Conservation (phyloP, 2,329 filamentous ascomycete species). For the Aspergillus sp. region DNA sequence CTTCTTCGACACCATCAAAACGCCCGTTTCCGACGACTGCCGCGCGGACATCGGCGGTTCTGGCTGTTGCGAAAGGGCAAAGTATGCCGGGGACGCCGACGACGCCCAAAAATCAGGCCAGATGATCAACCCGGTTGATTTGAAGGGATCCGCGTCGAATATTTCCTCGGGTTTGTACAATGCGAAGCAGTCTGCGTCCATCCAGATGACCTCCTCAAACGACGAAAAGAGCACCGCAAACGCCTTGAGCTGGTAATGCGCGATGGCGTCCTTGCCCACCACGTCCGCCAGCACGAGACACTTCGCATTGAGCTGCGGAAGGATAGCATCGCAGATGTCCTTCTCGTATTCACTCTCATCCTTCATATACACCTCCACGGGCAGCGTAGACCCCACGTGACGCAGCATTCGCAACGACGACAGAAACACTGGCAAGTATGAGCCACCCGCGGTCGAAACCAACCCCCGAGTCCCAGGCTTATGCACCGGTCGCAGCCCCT, state of each 20-base stretch:
- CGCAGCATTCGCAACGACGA: constrained; percentile 47
- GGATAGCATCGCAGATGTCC: constrained; percentile 31
- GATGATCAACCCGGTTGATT: constrained; percentile 44
- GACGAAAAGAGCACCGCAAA: constrained; percentile 50
- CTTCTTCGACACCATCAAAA: constrained; percentile 30
- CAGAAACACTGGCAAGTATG: constrained; percentile 44
- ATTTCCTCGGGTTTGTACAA: constrained; percentile 37
- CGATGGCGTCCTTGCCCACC: constrained; percentile 31
- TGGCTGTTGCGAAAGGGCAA: constrained; percentile 30
- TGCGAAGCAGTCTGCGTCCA: constrained; percentile 51
- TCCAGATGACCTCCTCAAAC: constrained; percentile 50
- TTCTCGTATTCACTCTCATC: constrained; percentile 34
- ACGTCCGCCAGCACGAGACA: constrained; percentile 39
- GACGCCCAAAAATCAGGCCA: constrained; percentile 50
- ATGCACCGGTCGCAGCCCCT: constrained; percentile 25
- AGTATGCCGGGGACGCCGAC: constrained; percentile 37
- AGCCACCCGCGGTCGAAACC: constrained; percentile 43
- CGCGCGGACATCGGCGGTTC: constrained; percentile 26
- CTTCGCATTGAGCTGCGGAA: constrained; percentile 34
- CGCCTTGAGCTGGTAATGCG: constrained; percentile 47
- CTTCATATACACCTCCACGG: constrained; percentile 40
- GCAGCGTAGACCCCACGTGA: constrained; percentile 42
- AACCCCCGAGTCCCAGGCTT: constrained; percentile 39
- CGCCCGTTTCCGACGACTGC: constrained; percentile 31
- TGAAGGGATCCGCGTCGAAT: constrained; percentile 45